These are phyloP conservation scores for Phytophthora ohioensis DNA, from an alignment of 352 stramenopile genomes.

Conservation along the genomic window DNA sequence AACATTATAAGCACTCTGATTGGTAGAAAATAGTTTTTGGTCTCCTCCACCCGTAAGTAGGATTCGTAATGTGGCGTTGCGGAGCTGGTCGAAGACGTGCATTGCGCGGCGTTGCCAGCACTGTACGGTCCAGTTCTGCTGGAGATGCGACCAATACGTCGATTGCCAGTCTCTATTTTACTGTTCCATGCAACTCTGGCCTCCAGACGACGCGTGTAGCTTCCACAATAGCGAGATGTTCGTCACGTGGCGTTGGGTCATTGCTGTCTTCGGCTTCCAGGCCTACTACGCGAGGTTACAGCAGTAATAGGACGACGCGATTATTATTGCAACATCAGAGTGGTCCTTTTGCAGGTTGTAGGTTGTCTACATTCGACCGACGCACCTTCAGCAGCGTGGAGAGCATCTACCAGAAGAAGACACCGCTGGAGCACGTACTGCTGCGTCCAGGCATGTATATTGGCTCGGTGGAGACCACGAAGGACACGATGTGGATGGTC, in stretches of 20 bases:
- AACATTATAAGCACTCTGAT: background rate
- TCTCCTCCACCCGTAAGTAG: slow-evolving; percentile 17
- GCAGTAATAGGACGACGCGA: background rate
- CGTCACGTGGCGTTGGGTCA: slow-evolving; percentile 1
- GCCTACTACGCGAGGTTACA: slow-evolving; percentile 10
- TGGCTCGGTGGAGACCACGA: slow-evolving; percentile 82
- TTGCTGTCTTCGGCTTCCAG: slow-evolving; percentile 3
- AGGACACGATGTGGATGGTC: slow-evolving; percentile 86
- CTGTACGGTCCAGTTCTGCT: slow-evolving; percentile 1
- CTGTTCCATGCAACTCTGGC: background rate
- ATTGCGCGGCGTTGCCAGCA: slow-evolving; percentile 35
- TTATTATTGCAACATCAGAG: slow-evolving; percentile 4
- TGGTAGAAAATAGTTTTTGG: slow-evolving; percentile 16
- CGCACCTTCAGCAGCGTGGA: slow-evolving; percentile 62
- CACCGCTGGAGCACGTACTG: slow-evolving; percentile 90
- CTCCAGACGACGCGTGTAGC: slow-evolving; percentile 8
- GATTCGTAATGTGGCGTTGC: slow-evolving; percentile 39
- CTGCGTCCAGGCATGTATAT: slow-evolving; percentile 94
- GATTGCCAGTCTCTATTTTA: background rate
- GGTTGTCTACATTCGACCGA: slow-evolving; percentile 4
- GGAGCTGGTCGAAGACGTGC: slow-evolving; percentile 36
- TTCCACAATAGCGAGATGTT: slow-evolving; percentile 3
- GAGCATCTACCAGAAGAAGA: slow-evolving; percentile 92
- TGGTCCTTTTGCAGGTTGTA: background rate
- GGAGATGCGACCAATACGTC: background rate